These are phyloP conservation scores for Didymella sp. DNA, from an alignment of 2,329 filamentous ascomycete species.

Conservation along the genomic window DNA sequence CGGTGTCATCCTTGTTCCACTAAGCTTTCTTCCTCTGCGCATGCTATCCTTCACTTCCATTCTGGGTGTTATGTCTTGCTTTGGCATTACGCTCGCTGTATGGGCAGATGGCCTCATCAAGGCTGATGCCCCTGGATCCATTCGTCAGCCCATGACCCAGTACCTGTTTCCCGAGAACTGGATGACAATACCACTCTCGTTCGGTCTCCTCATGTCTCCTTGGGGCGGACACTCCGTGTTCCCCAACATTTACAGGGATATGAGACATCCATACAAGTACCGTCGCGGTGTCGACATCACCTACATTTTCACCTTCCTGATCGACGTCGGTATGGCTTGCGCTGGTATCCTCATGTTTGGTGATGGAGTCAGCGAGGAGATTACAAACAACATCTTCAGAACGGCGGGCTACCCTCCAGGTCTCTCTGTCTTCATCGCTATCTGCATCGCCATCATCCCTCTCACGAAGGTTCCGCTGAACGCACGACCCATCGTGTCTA, in stretches of 20 bases:
- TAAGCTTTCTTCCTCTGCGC: slow-evolving; percentile 84
- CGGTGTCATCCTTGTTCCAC: slow-evolving; percentile 75
- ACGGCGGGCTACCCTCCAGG: slow-evolving; percentile 75
- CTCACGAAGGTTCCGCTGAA: slow-evolving; percentile 95
- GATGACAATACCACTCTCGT: slow-evolving; percentile 83
- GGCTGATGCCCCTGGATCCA: slow-evolving; percentile 77
- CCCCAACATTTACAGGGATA: slow-evolving; percentile 82
- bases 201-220: slow-evolving; percentile 86
- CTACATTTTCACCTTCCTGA: slow-evolving; percentile 82
- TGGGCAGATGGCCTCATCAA: slow-evolving; percentile 88
- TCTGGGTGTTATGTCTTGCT: slow-evolving; percentile 87
- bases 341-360: slow-evolving; percentile 95
- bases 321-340: slow-evolving; percentile 83
- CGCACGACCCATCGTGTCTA: slow-evolving; percentile 85
- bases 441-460: slow-evolving; percentile 90
- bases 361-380: slow-evolving; percentile 82
- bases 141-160: slow-evolving; percentile 79
- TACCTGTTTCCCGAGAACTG: slow-evolving; percentile 86
- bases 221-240: slow-evolving; percentile 79
- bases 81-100: slow-evolving; percentile 85
- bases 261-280: slow-evolving; percentile 85
- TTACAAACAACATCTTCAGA: slow-evolving; percentile 87
- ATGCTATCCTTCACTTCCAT: slow-evolving; percentile 89
- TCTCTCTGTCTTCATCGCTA: slow-evolving; percentile 79
- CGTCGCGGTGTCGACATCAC: slow-evolving; percentile 75